Conservation (phyloP, 2,329 filamentous ascomycete species). For the Neonectria magnoliae region DNA sequence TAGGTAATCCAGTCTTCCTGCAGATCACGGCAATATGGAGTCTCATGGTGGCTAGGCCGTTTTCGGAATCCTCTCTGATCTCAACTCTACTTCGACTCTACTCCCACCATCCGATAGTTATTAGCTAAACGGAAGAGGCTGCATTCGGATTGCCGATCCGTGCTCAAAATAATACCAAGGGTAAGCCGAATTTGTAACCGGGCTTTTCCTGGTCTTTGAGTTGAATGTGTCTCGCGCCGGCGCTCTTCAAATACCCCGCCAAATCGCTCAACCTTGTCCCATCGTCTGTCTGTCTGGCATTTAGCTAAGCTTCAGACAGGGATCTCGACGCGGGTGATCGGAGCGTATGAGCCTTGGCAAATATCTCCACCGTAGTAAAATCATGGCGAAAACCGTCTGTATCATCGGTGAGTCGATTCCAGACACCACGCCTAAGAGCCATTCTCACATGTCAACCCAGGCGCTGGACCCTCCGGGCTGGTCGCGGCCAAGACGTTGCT, state of each 20-base stretch:
- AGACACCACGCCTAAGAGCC: background rate
- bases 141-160: background rate
- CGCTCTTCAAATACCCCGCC: constrained; percentile 16
- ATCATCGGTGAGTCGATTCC: constrained; percentile 48
- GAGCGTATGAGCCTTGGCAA: constrained; percentile 35
- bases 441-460: constrained; percentile 49
- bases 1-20: constrained; percentile 29
- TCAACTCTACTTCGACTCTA: constrained; percentile 5
- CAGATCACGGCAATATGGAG: constrained; percentile 34
- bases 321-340: background rate
- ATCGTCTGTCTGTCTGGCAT: constrained; percentile 5
- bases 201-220: background rate
- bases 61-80: constrained; percentile 23
- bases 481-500: constrained; percentile 79
- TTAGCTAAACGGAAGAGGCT: background rate
- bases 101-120: background rate
- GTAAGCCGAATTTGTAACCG: background rate
- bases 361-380: constrained; percentile 24
- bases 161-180: background rate
- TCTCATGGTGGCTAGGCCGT: constrained; percentile 26
- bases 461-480: constrained; percentile 75
- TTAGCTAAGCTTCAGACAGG: constrained; percentile 20
- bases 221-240: background rate
- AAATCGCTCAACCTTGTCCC: constrained; percentile 38
- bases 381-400: constrained; percentile 54